Evolutionary conservation across 2,329 filamentous ascomycete species (phyloP), one percentile per base, ranked within the genome.

Genomic region (Aspergillus vadensis): DNA sequence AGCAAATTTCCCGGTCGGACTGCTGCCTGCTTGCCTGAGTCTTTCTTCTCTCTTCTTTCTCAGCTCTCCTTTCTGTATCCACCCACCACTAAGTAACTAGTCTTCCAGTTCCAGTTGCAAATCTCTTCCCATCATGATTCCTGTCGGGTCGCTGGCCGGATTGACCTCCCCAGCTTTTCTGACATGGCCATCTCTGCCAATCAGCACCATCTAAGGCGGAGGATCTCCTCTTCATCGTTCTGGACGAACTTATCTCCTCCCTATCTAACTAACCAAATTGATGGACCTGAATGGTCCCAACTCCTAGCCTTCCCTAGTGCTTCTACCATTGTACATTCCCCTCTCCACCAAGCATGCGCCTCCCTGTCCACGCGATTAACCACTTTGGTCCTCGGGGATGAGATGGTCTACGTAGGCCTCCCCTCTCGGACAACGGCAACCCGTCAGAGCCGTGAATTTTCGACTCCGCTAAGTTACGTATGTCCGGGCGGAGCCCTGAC

Each of bases 391-490:
- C 39, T 10, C 39, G n/a, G n/a, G 10, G 39, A 36, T 36, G 39
- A 12, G 9, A 5, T 43, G 39, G 39, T 43, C n/a, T 43, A 43
- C 39, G 39, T 43, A 19, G 1, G 39, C 39, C n/a, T 43, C 39
- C n/a, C 17, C 39, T 43, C 15, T 14, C 39, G n/a, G 39, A 17
- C 15, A 17, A 19, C 17, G 39, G n/a, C 39, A 43, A 19, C 10
- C 39, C 17, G 39, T 19, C 30, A 12, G 30, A 52, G 27, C 27
- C 50, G 21, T 32, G 50, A 52, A 30, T 6, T 19, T 9, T 14
- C 19, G 51, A 41, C 51, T 53, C 51, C 53, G 53, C 53, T 39
- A 19, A 50, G 53, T 55, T 55, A 55, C 53, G 53, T 55, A 55
- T 25, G 23, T 32, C n/a, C 10, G 53, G 39, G 53, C 39, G 53